Base-by-base conservation (phyloP, 2,329 filamentous ascomycete species). In the Colletotrichum sp. region DNA sequence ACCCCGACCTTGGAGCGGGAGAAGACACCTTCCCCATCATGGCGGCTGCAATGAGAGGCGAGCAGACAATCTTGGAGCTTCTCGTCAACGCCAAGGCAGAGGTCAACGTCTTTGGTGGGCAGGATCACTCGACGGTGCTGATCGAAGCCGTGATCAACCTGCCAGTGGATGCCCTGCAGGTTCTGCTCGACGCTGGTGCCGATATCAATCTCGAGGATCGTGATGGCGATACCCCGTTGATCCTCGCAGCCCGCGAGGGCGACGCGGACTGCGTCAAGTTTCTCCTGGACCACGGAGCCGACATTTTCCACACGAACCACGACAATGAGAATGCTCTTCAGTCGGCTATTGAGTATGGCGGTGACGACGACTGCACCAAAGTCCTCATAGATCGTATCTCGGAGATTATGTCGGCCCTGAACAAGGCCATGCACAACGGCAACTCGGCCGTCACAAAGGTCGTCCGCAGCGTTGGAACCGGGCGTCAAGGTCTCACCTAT, bases 181-280 rank as follows among this genome's bases (percentile, higher is more conserved):
- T 81, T 6, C 75, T 86, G 5, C 79, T 86, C 6, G 80, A 84
- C 15, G 82, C 82, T 0, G 83, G 85, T 0, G 85, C 85, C 0
- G 81, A 86, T 63, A 84, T 87, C 34, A 84, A 86, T 52, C 78
- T 83, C 5, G 73, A 80, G 0, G 83, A 84, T 34, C 73, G 81
- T 3, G 80, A 84, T 7, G 82, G 84, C 12, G 82, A 86, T 48
- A 85, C 85, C 0, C 83, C 86, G 2, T 80, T 87, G 1, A 86
- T 87, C 9, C 77, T 83, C 1, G 84, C 85, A 5, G 81, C 85
- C 1, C 74, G 72, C 12, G 77, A 78, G 43, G 83, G 82, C 2
- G 85, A 87, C 30, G 71, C 78, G 1, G 81, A 82, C 18, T 81
- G 81, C 5, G 82, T 85, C 30, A 79, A 78, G 43, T 83, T 84